These are phyloP conservation scores for Hypoxylon rubiginosum DNA, from an alignment of 2,329 filamentous ascomycete species.

Conservation along the genomic window DNA sequence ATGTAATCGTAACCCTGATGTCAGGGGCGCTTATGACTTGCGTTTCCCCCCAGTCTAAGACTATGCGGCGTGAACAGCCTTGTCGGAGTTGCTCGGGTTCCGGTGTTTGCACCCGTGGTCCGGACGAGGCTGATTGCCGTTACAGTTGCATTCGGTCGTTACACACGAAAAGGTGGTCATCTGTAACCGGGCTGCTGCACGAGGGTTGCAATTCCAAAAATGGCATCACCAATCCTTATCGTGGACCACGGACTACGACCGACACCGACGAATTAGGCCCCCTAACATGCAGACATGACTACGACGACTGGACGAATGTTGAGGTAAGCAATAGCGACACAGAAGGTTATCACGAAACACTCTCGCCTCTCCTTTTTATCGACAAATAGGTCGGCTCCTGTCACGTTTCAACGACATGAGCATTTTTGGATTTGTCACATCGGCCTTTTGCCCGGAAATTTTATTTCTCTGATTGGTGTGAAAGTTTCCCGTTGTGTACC, in stretches of 20 bases:
- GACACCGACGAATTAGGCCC: conserved; percentile 18
- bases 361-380: neutral
- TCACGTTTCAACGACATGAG: neutral
- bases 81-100: conserved; percentile 28
- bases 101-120: conserved; percentile 24
- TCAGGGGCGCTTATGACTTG: conserved; percentile 24
- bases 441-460: conserved; percentile 7
- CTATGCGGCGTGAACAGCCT: conserved; percentile 34
- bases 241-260: conserved; percentile 25
- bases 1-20: conserved; percentile 33
- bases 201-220: conserved; percentile 35
- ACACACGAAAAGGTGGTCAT: conserved; percentile 38
- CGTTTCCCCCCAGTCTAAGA: conserved; percentile 12
- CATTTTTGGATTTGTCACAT: conserved; percentile 13
- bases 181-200: conserved; percentile 28
- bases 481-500: neutral
- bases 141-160: conserved; percentile 32
- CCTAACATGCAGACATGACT: neutral
- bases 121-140: conserved; percentile 35
- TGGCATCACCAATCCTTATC: conserved; percentile 32
- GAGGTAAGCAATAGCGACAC: conserved; percentile 28
- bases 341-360: conserved; percentile 17
- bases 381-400: conserved; percentile 10
- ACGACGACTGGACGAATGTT: neutral
- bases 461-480: conserved; percentile 6